A percentile compares a stretch with the other conserved stretches of the same genome.
Evolutionary conservation across 495 filamentous ascomycete genomes (phyloP).

Genomic region (Terfezia claveryi): DNA sequence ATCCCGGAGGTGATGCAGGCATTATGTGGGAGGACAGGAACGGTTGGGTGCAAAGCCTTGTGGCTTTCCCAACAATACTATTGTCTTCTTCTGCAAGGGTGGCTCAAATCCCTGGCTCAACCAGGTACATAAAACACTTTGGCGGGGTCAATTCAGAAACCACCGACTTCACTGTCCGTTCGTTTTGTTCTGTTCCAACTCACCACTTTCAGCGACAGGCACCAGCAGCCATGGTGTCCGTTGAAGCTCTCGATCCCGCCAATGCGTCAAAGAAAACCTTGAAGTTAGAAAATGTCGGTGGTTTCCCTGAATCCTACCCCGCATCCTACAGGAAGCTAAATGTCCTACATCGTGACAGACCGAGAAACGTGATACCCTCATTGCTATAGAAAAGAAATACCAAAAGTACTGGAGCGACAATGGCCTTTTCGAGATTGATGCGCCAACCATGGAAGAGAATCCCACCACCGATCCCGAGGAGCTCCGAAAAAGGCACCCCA

Average conservation of each 20-base stretch:
- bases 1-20: neutral
- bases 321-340: neutral
- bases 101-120: too few species aligned
- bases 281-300: slow-evolving; percentile 46
- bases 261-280: slow-evolving; percentile 43
- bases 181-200: too few species aligned
- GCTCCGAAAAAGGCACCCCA: slow-evolving; percentile 60
- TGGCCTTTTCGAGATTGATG: slow-evolving; percentile 61
- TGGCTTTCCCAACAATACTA: too few species aligned
- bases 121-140: too few species aligned
- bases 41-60: too few species aligned
- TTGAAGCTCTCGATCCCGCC: slow-evolving; percentile 36
- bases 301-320: neutral
- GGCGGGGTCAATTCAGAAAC: too few species aligned
- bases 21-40: neutral
- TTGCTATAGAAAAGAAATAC: slow-evolving; percentile 80
- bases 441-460: slow-evolving; percentile 52
- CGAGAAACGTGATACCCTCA: slow-evolving; percentile 76
- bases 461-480: slow-evolving; percentile 49
- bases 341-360: slow-evolving; percentile 29
- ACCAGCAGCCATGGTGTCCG: slow-evolving; percentile 11
- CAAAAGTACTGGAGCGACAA: slow-evolving; percentile 65
- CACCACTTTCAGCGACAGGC: too few species aligned
- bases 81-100: too few species aligned
- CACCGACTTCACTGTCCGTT: too few species aligned